Base-by-base conservation (phyloP, 1,284 basidiomycete genomes). In the Afroboletus lepidellus region DNA sequence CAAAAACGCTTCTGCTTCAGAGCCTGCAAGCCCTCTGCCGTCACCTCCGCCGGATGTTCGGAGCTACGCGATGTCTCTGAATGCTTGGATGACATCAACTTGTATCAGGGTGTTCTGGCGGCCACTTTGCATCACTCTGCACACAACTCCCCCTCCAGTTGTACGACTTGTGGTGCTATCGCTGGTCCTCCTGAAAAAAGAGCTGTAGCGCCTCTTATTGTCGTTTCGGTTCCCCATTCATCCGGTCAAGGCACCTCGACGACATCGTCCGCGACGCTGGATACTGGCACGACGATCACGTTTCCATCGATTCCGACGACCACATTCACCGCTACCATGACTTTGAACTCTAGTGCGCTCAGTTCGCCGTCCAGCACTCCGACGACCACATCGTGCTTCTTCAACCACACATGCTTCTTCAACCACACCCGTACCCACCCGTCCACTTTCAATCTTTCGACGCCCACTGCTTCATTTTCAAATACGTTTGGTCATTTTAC, bases 1-100 rank as follows among this genome's bases (percentile, higher is more conserved):
- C 74, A 71, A 58, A 69, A 72, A 38, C 67, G 80, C 57, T 92
- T 90, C 72, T 91, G 88, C 69, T 79, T 92, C 74, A 78, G 88
- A 53, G 87, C 80, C 7, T 92, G 89, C 68, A 81, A 78, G 51
- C 76, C 77, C 39, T 85, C 81, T 16, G 74, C 77, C 2, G 71
- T 72, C 29, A 83, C 87, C 8, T 76, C 84, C 0, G 69, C 68
- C 0, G 75, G 80, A 62, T 92, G 90, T 65, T 70, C 88, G 53
- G 78, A 85, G 60, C 83, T 87, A 57, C 83, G 85, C 69, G 84
- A 87, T 57, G 71, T 75, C 36, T 77, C 85, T 72, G 83, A 74
- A 18, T 83, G 78, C 59, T 57, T 43, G 7, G 82, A 77, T 60
- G 67, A 68, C 34, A 43, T 74, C 13, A 86, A 83, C 0, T 89